Conservation (phyloP, 2,329 filamentous ascomycete species). For the Chaetomium sp. region DNA sequence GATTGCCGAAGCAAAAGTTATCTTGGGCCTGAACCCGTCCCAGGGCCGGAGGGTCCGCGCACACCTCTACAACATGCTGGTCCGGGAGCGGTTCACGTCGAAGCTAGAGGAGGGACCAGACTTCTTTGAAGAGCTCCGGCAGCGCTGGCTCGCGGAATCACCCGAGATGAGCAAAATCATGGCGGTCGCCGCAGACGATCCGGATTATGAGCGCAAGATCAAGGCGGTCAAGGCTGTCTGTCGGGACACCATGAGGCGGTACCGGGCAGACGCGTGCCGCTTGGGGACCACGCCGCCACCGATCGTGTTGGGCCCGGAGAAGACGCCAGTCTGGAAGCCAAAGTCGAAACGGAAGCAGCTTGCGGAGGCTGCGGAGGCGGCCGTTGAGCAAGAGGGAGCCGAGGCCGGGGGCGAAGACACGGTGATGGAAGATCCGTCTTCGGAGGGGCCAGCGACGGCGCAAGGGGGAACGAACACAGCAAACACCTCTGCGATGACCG, state of each 20-base stretch:
- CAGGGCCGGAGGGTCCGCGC: slow-evolving; percentile 54
- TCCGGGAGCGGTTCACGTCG: slow-evolving; percentile 60
- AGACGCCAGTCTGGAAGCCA: neutral
- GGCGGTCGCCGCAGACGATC: slow-evolving; percentile 43
- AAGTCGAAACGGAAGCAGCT: neutral
- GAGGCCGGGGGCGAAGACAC: too few species aligned
- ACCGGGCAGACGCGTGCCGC: slow-evolving; percentile 59
- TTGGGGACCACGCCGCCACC: slow-evolving; percentile 14
- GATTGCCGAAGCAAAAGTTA: slow-evolving; percentile 66
- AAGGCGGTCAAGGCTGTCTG: slow-evolving; percentile 66
- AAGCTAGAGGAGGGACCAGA: slow-evolving; percentile 66
- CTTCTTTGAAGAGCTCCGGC: slow-evolving; percentile 65
- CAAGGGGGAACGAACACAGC: too few species aligned
- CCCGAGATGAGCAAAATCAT: slow-evolving; percentile 50
- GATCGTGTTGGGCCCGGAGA: slow-evolving; percentile 30
- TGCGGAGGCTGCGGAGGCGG: slow-evolving; percentile 22
- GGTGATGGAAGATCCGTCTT: too few species aligned
- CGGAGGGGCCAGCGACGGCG: too few species aligned
- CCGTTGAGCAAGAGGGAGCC: too few species aligned
- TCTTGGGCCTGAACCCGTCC: slow-evolving; percentile 39
- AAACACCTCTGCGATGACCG: slow-evolving; percentile 5
- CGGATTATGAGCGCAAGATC: slow-evolving; percentile 47
- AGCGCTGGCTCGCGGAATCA: slow-evolving; percentile 57
- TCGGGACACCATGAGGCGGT: slow-evolving; percentile 70
- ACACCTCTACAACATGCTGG: slow-evolving; percentile 60